These are phyloP conservation scores for Fomitopsis pulvina DNA, from an alignment of 768 basidiomycete genomes.

Conservation along the genomic window DNA sequence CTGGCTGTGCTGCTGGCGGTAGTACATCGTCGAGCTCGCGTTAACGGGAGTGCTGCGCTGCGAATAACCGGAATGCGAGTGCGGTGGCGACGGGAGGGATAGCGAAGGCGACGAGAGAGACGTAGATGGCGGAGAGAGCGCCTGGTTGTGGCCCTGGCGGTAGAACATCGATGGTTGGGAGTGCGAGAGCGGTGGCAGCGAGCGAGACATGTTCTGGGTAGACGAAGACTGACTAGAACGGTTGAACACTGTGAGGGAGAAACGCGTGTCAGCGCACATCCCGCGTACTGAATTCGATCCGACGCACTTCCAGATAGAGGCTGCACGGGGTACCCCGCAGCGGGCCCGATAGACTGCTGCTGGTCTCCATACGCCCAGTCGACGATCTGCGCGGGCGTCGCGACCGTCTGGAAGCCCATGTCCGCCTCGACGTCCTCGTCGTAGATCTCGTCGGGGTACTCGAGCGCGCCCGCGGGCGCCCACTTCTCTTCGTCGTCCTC, in stretches of 20 bases:
- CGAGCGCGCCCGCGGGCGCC: not conserved
- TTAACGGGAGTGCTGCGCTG: not conserved
- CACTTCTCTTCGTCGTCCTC: slow-evolving; percentile 7
- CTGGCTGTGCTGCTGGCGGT: slow-evolving; percentile 3
- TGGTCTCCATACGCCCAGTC: slow-evolving; percentile 8
- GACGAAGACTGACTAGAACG: not conserved
- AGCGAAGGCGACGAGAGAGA: not conserved
- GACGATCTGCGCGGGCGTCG: slow-evolving; percentile 19
- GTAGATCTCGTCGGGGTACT: not conserved
- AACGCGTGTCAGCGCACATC: not conserved
- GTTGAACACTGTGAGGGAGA: not conserved
- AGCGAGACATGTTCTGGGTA: not conserved
- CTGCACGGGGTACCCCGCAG: slow-evolving; percentile 6
- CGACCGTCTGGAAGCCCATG: slow-evolving; percentile 12
- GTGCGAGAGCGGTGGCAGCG: not conserved
- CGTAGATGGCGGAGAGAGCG: not conserved
- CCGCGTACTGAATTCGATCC: too few species aligned
- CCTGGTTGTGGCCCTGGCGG: not conserved
- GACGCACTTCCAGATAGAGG: not conserved
- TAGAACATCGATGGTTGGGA: not conserved
- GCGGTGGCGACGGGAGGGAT: not conserved
- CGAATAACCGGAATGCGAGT: slow-evolving; percentile 2
- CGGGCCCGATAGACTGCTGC: not conserved
- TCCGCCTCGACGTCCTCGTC: not conserved
- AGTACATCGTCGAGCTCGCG: slow-evolving; percentile 1